Conservation (phyloP, 495 filamentous ascomycete genomes). For the Penicillium psychrofluorescens region DNA sequence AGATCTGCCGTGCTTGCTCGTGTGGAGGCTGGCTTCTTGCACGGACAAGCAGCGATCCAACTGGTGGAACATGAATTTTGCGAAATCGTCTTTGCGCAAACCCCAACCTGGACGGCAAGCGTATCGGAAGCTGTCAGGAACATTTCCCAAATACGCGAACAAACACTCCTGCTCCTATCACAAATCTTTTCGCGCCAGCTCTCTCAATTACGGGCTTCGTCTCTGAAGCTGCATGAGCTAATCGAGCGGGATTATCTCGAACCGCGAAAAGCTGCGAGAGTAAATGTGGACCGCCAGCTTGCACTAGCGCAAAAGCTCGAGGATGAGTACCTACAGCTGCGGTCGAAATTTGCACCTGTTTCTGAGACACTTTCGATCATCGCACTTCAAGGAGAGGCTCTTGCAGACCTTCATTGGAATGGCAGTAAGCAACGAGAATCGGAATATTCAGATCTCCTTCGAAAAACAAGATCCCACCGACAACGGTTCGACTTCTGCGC, state of each 20-base stretch:
- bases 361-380: too few relatives aligned
- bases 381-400: too few relatives aligned
- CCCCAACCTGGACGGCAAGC: background rate
- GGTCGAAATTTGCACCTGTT: background rate
- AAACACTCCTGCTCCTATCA: background rate
- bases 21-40: background rate
- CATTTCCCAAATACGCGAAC: background rate
- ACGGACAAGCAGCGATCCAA: background rate
- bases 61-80: conserved; percentile 14
- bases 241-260: conserved; percentile 6
- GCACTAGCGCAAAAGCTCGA: background rate
- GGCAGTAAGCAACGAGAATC: too few relatives aligned
- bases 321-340: background rate
- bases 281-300: conserved; percentile 6
- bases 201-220: too few relatives aligned
- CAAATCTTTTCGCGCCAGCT: too few relatives aligned
- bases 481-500: too few relatives aligned
- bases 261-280: conserved; percentile 15
- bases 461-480: too few relatives aligned
- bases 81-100: conserved; percentile 1
- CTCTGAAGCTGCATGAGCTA: background rate
- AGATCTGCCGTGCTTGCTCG: background rate
- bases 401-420: too few relatives aligned
- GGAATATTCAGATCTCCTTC: too few relatives aligned
- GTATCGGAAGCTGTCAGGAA: background rate